Percentiles rank a stretch among this genome's conserved stretches.
Conservation (phyloP, 2,329 filamentous ascomycete genomes). For the Aspergillus tubingensis region DNA sequence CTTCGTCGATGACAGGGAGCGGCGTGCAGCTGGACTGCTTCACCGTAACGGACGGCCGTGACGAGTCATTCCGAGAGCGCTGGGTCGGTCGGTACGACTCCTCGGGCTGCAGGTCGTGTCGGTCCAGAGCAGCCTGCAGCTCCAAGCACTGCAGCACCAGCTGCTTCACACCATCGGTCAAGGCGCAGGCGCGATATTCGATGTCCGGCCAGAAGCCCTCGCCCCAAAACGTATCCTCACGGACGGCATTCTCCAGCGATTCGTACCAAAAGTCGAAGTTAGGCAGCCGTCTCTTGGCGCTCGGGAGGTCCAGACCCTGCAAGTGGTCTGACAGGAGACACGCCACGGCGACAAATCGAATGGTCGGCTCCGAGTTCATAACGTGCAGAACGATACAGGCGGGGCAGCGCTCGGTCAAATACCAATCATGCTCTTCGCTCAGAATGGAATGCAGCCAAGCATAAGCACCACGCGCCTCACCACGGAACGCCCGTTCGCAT, state of each 20-base stretch:
- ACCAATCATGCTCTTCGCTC: conserved; percentile 60
- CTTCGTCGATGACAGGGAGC: conserved; percentile 35
- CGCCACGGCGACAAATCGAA: conserved; percentile 46
- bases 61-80: conserved; percentile 21
- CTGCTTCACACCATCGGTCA: conserved; percentile 43
- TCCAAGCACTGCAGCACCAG: conserved; percentile 44
- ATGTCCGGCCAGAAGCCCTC: conserved; percentile 45
- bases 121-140: conserved; percentile 29
- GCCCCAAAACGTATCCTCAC: conserved; percentile 49
- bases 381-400: conserved; percentile 47
- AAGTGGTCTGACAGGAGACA: conserved; percentile 42
- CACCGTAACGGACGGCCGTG: conserved; percentile 30
- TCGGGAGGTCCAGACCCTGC: conserved; percentile 27
- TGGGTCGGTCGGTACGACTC: conserved; percentile 21
- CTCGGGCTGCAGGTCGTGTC: conserved; percentile 24
- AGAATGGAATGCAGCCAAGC: conserved; percentile 62
- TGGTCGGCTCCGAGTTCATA: conserved; percentile 47
- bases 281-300: conserved; percentile 24
- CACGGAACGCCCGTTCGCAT: conserved; percentile 59
- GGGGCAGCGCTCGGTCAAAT: conserved; percentile 57
- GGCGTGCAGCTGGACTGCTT: conserved; percentile 35
- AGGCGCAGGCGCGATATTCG: conserved; percentile 39
- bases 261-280: conserved; percentile 43
- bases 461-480: conserved; percentile 59
- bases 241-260: conserved; percentile 41